Percentiles rank a stretch among this genome's conserved stretches.
Evolutionary conservation across 176 grass and related monocot genomes (phyloP).

Genomic region (Elymus sibiricus): DNA sequence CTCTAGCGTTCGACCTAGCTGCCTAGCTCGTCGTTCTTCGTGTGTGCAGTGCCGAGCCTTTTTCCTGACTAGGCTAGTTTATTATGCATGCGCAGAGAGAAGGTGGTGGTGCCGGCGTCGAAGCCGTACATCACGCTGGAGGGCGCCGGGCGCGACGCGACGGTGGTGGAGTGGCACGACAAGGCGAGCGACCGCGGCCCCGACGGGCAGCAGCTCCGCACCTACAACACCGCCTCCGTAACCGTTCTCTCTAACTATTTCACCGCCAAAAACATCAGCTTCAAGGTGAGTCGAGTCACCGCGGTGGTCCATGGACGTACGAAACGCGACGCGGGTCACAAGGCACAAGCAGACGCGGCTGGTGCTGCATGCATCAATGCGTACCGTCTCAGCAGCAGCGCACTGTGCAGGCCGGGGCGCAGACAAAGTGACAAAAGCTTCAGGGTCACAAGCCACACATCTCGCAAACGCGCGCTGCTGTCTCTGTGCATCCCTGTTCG

Average conservation of each 20-base stretch:
- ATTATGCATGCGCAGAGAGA: slow-evolving; percentile 53
- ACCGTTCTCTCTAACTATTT: slow-evolving; percentile 92
- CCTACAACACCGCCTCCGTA: slow-evolving; percentile 96
- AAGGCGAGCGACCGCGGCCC: slow-evolving; percentile 76
- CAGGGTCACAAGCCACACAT: slow-evolving; percentile 26
- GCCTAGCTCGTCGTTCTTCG: neutral
- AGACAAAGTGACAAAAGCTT: slow-evolving; percentile 29
- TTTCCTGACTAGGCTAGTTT: neutral
- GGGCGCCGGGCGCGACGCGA: slow-evolving; percentile 68
- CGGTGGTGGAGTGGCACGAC: slow-evolving; percentile 96
- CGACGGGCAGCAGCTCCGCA: slow-evolving; percentile 82
- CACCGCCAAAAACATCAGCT: slow-evolving; percentile 97
- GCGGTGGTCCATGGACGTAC: slow-evolving; percentile 12
- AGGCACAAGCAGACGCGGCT: neutral
- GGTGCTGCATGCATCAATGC: neutral
- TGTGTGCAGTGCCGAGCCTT: neutral
- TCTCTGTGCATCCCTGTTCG: neutral
- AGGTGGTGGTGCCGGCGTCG: slow-evolving; percentile 75
- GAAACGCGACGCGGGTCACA: slow-evolving; percentile 8
- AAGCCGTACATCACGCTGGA: slow-evolving; percentile 95
- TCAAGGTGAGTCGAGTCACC: slow-evolving; percentile 64
- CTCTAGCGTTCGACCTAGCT: neutral
- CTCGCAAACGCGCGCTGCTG: neutral
- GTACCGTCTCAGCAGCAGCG: neutral
- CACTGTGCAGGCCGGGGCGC: neutral